Evolutionary conservation across 2,329 filamentous ascomycete genomes (phyloP), one percentile per base, ranked within the genome.

Genomic region (Fusarium penzigii): DNA sequence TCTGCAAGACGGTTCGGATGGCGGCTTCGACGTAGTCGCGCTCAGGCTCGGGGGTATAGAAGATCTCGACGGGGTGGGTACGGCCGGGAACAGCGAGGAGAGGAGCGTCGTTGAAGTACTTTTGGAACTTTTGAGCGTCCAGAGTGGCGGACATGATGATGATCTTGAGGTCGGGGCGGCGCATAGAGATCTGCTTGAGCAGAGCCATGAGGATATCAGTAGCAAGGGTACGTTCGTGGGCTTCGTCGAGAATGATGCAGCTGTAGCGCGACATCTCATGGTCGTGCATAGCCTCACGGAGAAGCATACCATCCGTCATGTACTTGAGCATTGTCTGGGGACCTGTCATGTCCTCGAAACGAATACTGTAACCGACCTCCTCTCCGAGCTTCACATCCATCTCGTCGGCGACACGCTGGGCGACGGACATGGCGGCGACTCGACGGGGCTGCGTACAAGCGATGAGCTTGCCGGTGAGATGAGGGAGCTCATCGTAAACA

Each of bases 301-400:
- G 81, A 66, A 99, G 85, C 88, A 99, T 97, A 84, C 95, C 95
- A 69, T 99, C 94, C 42, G 95, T 99, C 94, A 99, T 99, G 79
- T 99, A 99, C 79, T 99, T 99, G 70, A 99, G 84, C 55, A 95
- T 84, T 2, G 94, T 99, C 72, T 90, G 92, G 52, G 86, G 84
- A 46, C 89, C 84, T 1, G 94, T 97, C 77, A 86, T 89, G 72
- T 99, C 94, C 74, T 99, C 95, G 73, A 99, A 99, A 79, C 94
- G 91, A 71, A 99, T 97, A 72, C 90, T 97, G 78, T 97, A 99
- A 73, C 94, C 94, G 49, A 99, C 92, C 75, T 97, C 93, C 62
- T 97, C 86, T 53, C 94, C 94, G 25, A 99, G 82, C 53, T 82
- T 85, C 61, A 97, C 93, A 69, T 97, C 94, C 81, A 99, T 88